Evolutionary conservation across 768 basidiomycete genomes (phyloP), one percentile per base, ranked within the genome.

Genomic region (Galerina marginata): DNA sequence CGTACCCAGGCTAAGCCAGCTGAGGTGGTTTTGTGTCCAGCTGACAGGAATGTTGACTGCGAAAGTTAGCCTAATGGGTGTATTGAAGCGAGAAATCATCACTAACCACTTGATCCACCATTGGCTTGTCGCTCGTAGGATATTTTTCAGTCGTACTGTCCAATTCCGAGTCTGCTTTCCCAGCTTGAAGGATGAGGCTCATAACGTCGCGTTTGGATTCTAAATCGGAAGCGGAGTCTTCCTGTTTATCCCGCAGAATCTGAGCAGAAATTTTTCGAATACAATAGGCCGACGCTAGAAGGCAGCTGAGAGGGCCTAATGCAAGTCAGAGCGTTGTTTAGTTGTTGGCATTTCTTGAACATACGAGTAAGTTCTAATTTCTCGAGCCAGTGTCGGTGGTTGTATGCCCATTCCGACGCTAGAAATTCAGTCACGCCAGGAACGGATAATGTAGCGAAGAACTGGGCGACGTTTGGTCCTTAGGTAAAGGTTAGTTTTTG

Each of bases 51-150:
- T 3, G 82, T 83, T 9, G 83, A 64, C 80, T 81, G 51, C 2
- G 2, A 33, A 38, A 48, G 44, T 38, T 20, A 39, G 15, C 14
- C 16, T 23, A 36, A 4, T 29, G 14, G 20, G 40, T 11, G 23
- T 38, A 15, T 26, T 10, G 25, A 23, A 37, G 4, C 5, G 20
- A 37, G 7, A 15, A 49, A 36, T 11, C 29, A 33, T n/a, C 20
- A 72, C 77, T 15, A 23, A 82, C 81, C 43, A 84, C 80, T 74
- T 85, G 83, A 52, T 83, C 81, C 71, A 83, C 79, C 79, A 83
- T 81, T 11, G 75, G 79, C 45, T 72, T 65, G 59, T 83, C 81
- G 25, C 74, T 79, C 81, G 83, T 80, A 7, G 69, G 64, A 63
- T 81, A 81, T 33, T 65, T 74, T 9, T 59, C 64, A 6, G 70